phyloP scores from a whole-genome alignment of 768 basidiomycete species.

The Hemileccinum impolitum region DNA sequence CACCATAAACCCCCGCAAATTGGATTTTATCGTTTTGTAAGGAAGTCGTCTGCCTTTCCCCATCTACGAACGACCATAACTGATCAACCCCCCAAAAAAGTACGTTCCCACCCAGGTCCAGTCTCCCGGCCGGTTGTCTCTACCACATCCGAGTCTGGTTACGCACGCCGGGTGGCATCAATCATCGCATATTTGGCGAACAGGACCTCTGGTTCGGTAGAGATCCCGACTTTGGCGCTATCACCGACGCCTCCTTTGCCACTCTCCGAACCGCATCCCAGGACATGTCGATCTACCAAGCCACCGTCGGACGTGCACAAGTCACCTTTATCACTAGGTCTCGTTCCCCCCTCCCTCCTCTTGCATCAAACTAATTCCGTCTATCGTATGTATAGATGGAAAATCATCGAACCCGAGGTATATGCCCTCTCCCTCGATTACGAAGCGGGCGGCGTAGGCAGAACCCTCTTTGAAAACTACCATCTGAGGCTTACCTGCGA shows the following conservation, averaged over 20 bases:
- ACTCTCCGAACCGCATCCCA: slow-evolving; percentile 40
- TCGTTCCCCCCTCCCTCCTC: background rate
- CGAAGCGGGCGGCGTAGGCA: slow-evolving; percentile 60
- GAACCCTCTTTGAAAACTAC: slow-evolving; percentile 49
- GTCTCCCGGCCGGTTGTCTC: slow-evolving; percentile 50
- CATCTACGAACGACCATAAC: background rate
- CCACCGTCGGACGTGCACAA: slow-evolving; percentile 51
- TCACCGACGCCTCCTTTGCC: slow-evolving; percentile 57
- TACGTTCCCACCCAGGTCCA: slow-evolving; percentile 56
- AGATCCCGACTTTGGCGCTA: slow-evolving; percentile 60
- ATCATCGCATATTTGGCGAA: slow-evolving; percentile 62
- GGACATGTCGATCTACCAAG: slow-evolving; percentile 52
- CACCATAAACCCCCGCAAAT: slow-evolving; percentile 47
- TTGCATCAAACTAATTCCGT: background rate
- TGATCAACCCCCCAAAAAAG: slow-evolving; percentile 29
- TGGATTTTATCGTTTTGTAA: slow-evolving; percentile 65
- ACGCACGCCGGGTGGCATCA: slow-evolving; percentile 45
- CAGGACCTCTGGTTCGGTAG: slow-evolving; percentile 65
- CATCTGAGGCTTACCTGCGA: slow-evolving; percentile 53
- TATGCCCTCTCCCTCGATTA: slow-evolving; percentile 63
- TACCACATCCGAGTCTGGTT: slow-evolving; percentile 65
- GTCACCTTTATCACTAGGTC: slow-evolving; percentile 57
- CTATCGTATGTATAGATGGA: slow-evolving; percentile 38
- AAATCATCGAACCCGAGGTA: slow-evolving; percentile 37
- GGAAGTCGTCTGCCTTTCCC: background rate